Evolutionary conservation across 2,329 filamentous ascomycete species (phyloP).

Genomic region (Gnomoniopsis sp.): DNA sequence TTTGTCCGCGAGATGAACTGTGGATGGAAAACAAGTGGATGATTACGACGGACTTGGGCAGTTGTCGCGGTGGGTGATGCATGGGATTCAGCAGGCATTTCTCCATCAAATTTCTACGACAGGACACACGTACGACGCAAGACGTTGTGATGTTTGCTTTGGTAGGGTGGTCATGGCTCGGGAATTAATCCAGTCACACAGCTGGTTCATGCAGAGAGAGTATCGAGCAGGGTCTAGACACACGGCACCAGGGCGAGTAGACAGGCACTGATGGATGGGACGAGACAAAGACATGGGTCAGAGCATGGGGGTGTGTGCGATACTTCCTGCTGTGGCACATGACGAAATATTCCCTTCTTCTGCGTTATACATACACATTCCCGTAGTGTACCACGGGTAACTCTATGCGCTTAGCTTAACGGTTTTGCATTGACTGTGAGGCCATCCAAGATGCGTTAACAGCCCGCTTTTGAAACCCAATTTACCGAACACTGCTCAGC

Average conservation of each 20-base stretch:
- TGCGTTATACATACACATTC: neutral
- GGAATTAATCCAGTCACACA: conserved; percentile 3
- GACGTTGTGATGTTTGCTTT: neutral
- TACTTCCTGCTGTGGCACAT: conserved; percentile 9
- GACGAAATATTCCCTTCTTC: conserved; percentile 12
- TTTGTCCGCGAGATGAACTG: neutral
- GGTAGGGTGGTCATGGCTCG: neutral
- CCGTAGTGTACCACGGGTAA: neutral
- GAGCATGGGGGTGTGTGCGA: neutral
- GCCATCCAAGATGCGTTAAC: neutral
- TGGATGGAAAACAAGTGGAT: conserved; percentile 1
- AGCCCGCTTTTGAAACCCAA: neutral
- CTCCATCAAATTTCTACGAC: neutral
- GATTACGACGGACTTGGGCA: conserved; percentile 1
- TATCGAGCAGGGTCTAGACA: conserved; percentile 10
- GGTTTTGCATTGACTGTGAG: neutral
- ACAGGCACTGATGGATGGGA: neutral
- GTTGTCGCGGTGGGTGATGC: conserved; percentile 5
- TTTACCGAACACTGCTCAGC: neutral
- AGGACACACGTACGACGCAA: neutral
- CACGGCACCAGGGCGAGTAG: conserved; percentile 2
- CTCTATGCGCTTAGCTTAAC: neutral
- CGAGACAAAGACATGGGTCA: neutral
- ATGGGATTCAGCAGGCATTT: conserved; percentile 7
- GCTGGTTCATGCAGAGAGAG: conserved; percentile 6